Base-by-base conservation (phyloP, 2,329 filamentous ascomycete species). In the Penicillium paneum region DNA sequence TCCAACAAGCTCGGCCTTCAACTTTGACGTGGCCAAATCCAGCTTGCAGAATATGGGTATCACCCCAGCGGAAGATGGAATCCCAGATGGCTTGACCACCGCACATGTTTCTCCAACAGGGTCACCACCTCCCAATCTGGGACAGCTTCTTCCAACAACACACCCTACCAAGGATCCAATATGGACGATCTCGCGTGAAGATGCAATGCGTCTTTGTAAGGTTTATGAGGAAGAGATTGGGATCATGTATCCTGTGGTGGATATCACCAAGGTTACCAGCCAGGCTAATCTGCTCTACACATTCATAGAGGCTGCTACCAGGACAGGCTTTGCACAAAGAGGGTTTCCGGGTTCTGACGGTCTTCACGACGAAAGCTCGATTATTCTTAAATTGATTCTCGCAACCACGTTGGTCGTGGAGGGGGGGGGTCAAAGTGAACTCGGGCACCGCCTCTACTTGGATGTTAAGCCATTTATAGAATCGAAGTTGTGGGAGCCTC, bases 41-140 rank as follows among this genome's bases (percentile, higher is more conserved):
- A 96, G 91, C 46, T 80, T 96, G 35, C 88, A 91, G 67, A 92
- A 87, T 56, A 96, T 96, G 89, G 91, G 91, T 4, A 94, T 95
- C 67, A 86, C 84, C 28, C 83, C 84, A 2, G 62, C 64, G 24
- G 82, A 81, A 1, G 86, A 87, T 45, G 76, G 71, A 2, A 77
- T 82, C n/a, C 85, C 88, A n/a, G 84, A 86, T 34, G 79, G 79
- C 34, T 63, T 76, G 28, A 74, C 73, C 3, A 80, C 80, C 1
- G 76, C 78, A 51, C 80, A 85, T 61, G 76, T 71, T 19, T 82
- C 81, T n/a, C 81, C 80, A 1, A 68, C 74, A 26, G 75, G 64
- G 5, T 79, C 78, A 13, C 76, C 76, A 5, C 71, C 77, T 32
- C 72, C 76, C 3, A 60, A 63, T 31, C 40, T 67, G 41, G 59